A percentile compares a stretch with the other conserved stretches of the same genome.
Conservation (phyloP, 768 basidiomycete genomes). For the Tremella fuciformis region DNA sequence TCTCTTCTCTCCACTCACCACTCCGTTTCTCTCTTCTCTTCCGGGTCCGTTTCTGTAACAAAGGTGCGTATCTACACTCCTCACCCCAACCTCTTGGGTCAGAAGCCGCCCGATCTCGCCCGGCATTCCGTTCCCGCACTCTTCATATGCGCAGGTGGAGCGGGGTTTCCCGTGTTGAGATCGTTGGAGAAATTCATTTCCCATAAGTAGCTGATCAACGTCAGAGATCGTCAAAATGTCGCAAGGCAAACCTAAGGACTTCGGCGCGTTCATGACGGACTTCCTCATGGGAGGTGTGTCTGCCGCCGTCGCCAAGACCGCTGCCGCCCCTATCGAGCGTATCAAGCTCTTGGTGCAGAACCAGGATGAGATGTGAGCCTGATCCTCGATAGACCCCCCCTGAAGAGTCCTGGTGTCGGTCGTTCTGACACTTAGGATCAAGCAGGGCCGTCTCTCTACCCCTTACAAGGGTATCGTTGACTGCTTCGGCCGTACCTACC, state of each 20-base stretch:
- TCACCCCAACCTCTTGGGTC: neutral
- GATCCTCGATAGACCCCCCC: neutral
- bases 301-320: conserved; percentile 92
- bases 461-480: conserved; percentile 97
- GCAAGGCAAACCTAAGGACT: conserved; percentile 71
- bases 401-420: conserved; percentile 5
- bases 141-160: neutral
- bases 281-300: conserved; percentile 58
- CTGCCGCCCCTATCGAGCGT: conserved; percentile 98
- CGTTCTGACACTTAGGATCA: conserved; percentile 64
- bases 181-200: neutral
- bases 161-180: neutral
- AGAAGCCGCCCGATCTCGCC: neutral
- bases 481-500: conserved; percentile 88
- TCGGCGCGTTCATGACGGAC: conserved; percentile 75
- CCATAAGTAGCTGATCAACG: conserved; percentile 17
- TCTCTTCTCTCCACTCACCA: conserved; percentile 10
- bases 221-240: conserved; percentile 45
- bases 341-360: conserved; percentile 98
- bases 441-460: conserved; percentile 92
- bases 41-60: conserved; percentile 1
- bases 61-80: neutral
- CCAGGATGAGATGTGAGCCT: conserved; percentile 89
- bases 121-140: neutral
- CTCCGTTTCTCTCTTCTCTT: conserved; percentile 12